phyloP scores from a whole-genome alignment of 2,329 filamentous ascomycete genomes.

The Acephala macrosclerotiorum region DNA sequence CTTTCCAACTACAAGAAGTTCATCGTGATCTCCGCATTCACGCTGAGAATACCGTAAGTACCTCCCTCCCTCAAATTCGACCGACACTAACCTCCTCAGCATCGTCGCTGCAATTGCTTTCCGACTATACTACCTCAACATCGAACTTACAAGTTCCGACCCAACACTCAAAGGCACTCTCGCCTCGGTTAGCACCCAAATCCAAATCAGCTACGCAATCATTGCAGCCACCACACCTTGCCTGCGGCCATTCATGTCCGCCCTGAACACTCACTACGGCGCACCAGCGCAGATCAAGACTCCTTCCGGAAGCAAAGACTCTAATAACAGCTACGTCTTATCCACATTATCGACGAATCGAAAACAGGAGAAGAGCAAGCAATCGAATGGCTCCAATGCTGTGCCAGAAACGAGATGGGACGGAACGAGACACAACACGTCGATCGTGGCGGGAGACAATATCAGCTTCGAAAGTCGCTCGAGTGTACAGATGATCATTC shows the following conservation, averaged over 20 bases:
- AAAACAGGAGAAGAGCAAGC: background rate
- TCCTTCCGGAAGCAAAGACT: constrained; percentile 4
- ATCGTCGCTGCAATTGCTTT: constrained; percentile 30
- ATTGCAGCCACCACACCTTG: constrained; percentile 51
- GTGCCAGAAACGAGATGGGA: constrained; percentile 18
- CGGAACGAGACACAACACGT: constrained; percentile 10
- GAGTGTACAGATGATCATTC: constrained; percentile 32
- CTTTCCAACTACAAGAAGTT: constrained; percentile 48
- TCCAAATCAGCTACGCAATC: constrained; percentile 51
- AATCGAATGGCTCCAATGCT: background rate
- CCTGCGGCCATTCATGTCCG: constrained; percentile 53
- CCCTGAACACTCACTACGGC: constrained; percentile 27
- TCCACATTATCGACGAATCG: background rate
- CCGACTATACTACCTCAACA: constrained; percentile 47
- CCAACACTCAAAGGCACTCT: constrained; percentile 48
- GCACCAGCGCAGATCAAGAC: constrained; percentile 7
- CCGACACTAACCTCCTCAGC: background rate
- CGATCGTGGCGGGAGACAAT: constrained; percentile 5
- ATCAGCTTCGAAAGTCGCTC: constrained; percentile 27
- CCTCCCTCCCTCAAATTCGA: background rate
- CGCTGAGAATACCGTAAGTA: constrained; percentile 49
- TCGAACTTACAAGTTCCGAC: constrained; percentile 42
- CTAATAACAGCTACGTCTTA: constrained; percentile 1
- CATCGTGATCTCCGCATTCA: constrained; percentile 50
- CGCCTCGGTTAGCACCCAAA: constrained; percentile 48